Base-by-base conservation (phyloP, 2,329 filamentous ascomycete species). In the Alternaria conjuncta region DNA sequence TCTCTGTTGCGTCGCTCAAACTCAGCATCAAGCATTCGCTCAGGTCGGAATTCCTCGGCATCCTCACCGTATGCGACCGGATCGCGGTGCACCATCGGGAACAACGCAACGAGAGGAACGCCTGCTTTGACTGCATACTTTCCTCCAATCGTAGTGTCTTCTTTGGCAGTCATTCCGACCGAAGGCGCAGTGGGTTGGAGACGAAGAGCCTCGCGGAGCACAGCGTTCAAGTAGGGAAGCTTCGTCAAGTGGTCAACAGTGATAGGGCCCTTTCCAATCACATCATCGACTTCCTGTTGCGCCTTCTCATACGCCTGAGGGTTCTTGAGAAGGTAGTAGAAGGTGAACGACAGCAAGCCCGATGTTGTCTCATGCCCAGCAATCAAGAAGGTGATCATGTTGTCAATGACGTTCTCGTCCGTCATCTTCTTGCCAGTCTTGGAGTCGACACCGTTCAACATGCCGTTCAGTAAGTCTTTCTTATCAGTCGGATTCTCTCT, bases 361-460 rank as follows among this genome's bases (percentile, higher is more conserved):
- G 78, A 79, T 5, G 78, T 80, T 1, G 78, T 80, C 78, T 81
- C 64, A 77, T 81, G 64, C 4, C 74, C 72, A 41, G 70, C 86
- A 72, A 70, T 88, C 44, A 90, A 85, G 82, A 92, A 90, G 3
- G 86, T 86, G 57, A 91, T 86, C 68, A 92, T 88, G 75, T 92
- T 90, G 76, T 91, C 88, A 51, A 90, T 84, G 53, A 91, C 85
- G 63, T 87, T 86, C 10, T 86, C 85, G 5, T 91, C 86, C 5
- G 80, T 84, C 67, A 92, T 81, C 3, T 79, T 79, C 62, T 84
- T 81, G 26, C 87, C 88, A 0, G 89, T 91, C 71, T 89, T 84
- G 0, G 87, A 86, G 66, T 92, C 90, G 44, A 82, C 84, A 12
- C 81, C 84, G 58, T 85, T 84, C 62, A 92, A 75, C 74, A 92